These are phyloP conservation scores for Recurvomyces mirabilis DNA, from an alignment of 495 filamentous ascomycete species.

Conservation along the genomic window DNA sequence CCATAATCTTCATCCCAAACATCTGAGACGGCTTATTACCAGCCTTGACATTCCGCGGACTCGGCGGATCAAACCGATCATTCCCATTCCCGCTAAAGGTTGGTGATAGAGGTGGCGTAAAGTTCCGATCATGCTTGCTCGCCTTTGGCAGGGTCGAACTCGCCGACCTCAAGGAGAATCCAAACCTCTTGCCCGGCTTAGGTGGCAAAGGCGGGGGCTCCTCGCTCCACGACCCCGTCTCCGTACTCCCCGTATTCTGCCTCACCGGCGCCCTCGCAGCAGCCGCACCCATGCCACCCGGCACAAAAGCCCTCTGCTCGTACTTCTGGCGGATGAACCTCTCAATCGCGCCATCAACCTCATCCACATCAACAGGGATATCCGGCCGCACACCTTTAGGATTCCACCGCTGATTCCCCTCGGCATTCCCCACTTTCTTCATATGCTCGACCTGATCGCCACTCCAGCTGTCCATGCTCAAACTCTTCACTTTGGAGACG, in stretches of 20 bases:
- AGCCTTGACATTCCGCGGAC: conserved; percentile 4
- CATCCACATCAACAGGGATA: conserved; percentile 78
- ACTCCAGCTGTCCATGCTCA: conserved; percentile 96
- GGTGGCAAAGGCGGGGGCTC: conserved; percentile 72
- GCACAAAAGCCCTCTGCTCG: conserved; percentile 49
- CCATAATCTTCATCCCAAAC: conserved; percentile 55
- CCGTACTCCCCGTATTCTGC: conserved; percentile 40
- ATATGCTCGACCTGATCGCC: conserved; percentile 96
- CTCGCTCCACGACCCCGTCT: conserved; percentile 36
- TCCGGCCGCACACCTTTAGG: conserved; percentile 68
- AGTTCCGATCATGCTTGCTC: conserved; percentile 10
- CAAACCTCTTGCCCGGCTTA: conserved; percentile 67
- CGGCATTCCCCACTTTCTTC: conserved; percentile 76
- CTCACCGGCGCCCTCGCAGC: conserved; percentile 23
- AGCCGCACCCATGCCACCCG: conserved; percentile 29
- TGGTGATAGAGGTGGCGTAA: conserved; percentile 27
- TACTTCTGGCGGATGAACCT: conserved; percentile 92
- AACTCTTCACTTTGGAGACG: conserved; percentile 93
- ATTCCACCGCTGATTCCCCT: conserved; percentile 81
- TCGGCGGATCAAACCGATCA: conserved; percentile 20
- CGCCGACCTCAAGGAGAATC: conserved; percentile 56
- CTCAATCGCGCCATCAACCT: conserved; percentile 86
- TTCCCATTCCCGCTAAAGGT: conserved; percentile 22
- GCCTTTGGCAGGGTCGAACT: conserved; percentile 39
- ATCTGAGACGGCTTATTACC: conserved; percentile 49